Conservation (phyloP, 495 filamentous ascomycete species). For the Lasiosphaeriaceae sp. region DNA sequence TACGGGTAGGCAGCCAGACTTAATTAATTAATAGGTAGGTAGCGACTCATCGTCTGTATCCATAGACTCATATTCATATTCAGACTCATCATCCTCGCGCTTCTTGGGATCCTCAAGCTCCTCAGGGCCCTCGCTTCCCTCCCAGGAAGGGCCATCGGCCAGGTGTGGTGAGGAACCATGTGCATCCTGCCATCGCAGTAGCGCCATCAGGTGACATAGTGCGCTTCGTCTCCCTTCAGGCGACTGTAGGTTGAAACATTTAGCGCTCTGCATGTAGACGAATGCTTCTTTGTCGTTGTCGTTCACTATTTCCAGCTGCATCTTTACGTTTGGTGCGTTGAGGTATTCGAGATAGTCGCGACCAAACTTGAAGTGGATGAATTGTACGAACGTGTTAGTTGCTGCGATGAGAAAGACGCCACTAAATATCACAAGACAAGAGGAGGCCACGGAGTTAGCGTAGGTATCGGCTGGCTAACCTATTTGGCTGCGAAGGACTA, state of each 20-base stretch:
- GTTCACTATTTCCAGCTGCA: neutral
- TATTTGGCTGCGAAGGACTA: neutral
- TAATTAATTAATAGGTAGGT: no score
- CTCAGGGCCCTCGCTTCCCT: no score
- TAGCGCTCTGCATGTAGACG: neutral
- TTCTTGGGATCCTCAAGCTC: no score
- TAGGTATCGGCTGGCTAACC: neutral
- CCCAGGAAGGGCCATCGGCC: neutral
- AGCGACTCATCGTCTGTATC: no score
- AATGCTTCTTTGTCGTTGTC: neutral
- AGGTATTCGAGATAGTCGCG: neutral
- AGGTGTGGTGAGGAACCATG: neutral
- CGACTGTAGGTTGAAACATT: neutral
- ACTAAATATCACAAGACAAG: no score
- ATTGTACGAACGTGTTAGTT: neutral
- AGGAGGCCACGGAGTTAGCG: no score
- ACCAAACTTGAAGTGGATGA: neutral
- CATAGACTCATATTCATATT: no score
- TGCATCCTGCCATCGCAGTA: neutral
- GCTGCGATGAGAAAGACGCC: neutral
- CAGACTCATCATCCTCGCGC: no score
- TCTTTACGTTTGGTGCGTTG: neutral
- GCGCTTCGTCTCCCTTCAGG: neutral
- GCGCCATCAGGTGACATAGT: neutral
- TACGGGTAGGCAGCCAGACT: no score